Evolutionary conservation across 1,284 basidiomycete genomes (phyloP).

Genomic region (Leccinum fallax): DNA sequence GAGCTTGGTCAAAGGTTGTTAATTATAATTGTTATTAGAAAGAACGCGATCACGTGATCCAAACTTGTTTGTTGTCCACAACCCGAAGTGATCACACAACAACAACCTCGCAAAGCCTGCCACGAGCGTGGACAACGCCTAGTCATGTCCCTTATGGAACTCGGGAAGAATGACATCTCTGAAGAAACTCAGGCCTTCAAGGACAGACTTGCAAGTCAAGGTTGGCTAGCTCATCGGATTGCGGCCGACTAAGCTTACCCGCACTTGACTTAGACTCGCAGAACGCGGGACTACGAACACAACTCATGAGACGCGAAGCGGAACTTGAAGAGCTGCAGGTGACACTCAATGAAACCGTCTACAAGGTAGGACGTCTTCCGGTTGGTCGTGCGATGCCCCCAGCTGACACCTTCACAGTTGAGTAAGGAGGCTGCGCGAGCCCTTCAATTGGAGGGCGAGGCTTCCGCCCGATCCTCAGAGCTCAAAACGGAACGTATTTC

Average conservation of each 20-base stretch:
- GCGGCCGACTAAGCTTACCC: slow-evolving; percentile 11
- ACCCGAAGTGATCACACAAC: slow-evolving; percentile 10
- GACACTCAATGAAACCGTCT: slow-evolving; percentile 56
- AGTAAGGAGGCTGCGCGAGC: slow-evolving; percentile 58
- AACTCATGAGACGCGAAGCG: slow-evolving; percentile 54
- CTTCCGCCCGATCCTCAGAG: slow-evolving; percentile 51
- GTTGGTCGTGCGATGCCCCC: slow-evolving; percentile 10
- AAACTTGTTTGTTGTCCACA: slow-evolving; percentile 29
- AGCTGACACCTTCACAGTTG: slow-evolving; percentile 44
- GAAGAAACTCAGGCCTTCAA: slow-evolving; percentile 59
- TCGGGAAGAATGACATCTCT: slow-evolving; percentile 62
- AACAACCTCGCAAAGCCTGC: slow-evolving; percentile 14
- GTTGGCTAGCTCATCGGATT: slow-evolving; percentile 36
- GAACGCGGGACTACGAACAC: slow-evolving; percentile 57
- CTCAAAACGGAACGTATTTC: slow-evolving; percentile 57
- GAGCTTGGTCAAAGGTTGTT: slow-evolving; percentile 28
- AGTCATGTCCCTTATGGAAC: slow-evolving; percentile 58
- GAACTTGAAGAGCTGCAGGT: slow-evolving; percentile 56
- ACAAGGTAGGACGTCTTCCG: slow-evolving; percentile 51
- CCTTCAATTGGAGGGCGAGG: slow-evolving; percentile 54
- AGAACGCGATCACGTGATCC: slow-evolving; percentile 35
- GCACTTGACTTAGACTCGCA: slow-evolving; percentile 47
- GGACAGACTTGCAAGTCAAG: slow-evolving; percentile 64
- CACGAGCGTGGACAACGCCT: slow-evolving; percentile 13
- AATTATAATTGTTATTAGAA: background rate